phyloP scores from a whole-genome alignment of 148 eudicot genomes.

The Linanthus parryae region DNA sequence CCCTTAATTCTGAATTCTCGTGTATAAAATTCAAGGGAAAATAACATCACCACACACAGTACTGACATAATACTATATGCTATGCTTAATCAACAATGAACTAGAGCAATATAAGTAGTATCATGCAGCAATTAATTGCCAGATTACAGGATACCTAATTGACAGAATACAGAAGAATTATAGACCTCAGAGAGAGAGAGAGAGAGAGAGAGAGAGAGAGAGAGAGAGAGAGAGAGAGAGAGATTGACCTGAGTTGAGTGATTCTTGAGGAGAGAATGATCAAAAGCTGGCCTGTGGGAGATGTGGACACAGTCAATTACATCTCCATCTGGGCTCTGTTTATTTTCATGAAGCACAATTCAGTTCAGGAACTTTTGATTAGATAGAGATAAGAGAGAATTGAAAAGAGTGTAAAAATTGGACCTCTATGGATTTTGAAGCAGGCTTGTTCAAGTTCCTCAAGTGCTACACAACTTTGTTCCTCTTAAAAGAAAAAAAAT shows the following conservation, averaged over 20 bases:
- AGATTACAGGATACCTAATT: too few species aligned
- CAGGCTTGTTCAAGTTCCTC: conserved; percentile 2
- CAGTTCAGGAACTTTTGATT: background rate
- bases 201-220: background rate
- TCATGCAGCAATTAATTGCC: too few species aligned
- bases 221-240: background rate
- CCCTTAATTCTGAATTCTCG: too few species aligned
- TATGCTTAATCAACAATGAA: conserved; percentile 4
- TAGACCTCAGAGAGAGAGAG: too few species aligned
- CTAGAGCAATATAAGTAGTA: too few species aligned
- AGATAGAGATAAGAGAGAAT: too few species aligned
- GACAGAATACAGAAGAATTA: too few species aligned
- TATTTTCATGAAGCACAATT: background rate
- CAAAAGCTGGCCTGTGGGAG: conserved; percentile 75
- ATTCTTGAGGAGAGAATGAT: conserved; percentile 65
- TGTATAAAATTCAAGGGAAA: too few species aligned
- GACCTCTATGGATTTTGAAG: background rate
- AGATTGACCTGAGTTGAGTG: conserved; percentile 58
- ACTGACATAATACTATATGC: too few species aligned
- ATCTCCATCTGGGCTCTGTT: conserved; percentile 7
- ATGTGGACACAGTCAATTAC: conserved; percentile 60
- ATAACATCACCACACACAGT: too few species aligned
- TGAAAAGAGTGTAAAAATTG: background rate
- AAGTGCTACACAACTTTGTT: background rate
- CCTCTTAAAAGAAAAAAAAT: too few species aligned